Evolutionary conservation across 2,329 filamentous ascomycete species (phyloP).

Genomic region (Dactylellina sp.): DNA sequence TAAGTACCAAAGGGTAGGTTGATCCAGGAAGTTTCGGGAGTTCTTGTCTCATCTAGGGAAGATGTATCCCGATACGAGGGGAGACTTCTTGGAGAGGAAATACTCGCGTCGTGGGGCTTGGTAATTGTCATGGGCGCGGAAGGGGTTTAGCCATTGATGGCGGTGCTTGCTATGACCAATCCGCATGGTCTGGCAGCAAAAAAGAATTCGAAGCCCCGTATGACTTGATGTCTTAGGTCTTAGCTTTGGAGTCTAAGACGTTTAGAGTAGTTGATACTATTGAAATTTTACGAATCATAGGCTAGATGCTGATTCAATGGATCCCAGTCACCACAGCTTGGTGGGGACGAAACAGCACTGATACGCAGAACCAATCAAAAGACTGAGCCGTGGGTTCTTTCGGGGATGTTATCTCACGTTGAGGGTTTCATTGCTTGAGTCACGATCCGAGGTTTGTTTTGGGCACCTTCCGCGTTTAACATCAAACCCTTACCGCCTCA

Average conservation of each 20-base stretch:
- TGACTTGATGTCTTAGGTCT: no score
- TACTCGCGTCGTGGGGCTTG: constrained; percentile 7
- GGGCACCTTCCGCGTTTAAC: no score
- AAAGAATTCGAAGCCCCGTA: no score
- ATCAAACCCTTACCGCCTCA: no score
- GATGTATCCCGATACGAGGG: neutral
- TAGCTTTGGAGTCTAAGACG: constrained; percentile 15
- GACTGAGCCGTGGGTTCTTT: neutral
- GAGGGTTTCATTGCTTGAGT: neutral
- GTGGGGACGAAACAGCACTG: constrained; percentile 28
- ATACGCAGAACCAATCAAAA: constrained; percentile 19
- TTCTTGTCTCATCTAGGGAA: constrained; percentile 34
- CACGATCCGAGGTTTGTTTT: no score
- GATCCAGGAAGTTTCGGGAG: constrained; percentile 14
- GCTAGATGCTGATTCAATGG: neutral
- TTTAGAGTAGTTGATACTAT: neutral
- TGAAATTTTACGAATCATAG: neutral
- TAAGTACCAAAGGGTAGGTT: constrained; percentile 33
- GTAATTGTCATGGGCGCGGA: constrained; percentile 15
- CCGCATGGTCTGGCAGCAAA: neutral
- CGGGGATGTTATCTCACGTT: neutral
- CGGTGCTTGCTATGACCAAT: constrained; percentile 27
- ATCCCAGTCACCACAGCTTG: neutral
- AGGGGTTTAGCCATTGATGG: constrained; percentile 2
- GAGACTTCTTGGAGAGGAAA: constrained; percentile 40